phyloP scores from a whole-genome alignment of 1,284 basidiomycete species.

The Ustilago lituana region DNA sequence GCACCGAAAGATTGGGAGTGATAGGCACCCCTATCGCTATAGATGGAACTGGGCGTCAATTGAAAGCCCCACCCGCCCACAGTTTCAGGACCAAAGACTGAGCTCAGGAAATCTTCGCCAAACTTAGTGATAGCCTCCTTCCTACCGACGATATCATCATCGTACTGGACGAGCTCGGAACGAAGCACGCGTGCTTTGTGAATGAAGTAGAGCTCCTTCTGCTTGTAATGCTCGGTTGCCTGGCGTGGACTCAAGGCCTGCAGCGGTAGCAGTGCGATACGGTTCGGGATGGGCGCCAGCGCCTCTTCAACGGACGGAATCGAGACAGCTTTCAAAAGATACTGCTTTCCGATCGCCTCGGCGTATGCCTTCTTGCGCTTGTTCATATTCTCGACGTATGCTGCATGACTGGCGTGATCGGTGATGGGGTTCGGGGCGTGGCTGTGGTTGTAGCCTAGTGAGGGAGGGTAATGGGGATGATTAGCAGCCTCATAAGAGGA shows the following conservation, averaged over 20 bases:
- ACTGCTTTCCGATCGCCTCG: background rate
- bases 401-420: background rate
- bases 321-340: background rate
- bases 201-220: background rate
- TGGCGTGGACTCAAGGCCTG: slow-evolving; percentile 24
- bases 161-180: slow-evolving; percentile 18
- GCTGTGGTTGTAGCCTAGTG: no score
- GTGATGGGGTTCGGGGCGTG: background rate
- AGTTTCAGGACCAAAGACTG: slow-evolving; percentile 6
- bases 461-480: no score
- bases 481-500: background rate
- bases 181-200: slow-evolving; percentile 19
- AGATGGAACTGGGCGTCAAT: slow-evolving; percentile 7
- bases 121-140: slow-evolving; percentile 22
- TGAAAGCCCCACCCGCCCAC: no score
- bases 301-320: slow-evolving; percentile 1
- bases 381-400: background rate
- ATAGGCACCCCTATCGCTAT: no score
- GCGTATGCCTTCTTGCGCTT: background rate
- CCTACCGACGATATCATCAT: slow-evolving; percentile 18
- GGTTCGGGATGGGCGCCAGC: slow-evolving; percentile 1
- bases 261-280: background rate
- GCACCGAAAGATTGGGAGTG: no score
- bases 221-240: slow-evolving; percentile 1
- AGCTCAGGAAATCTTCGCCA: slow-evolving; percentile 3